Evolutionary conservation across 164 flowering plant species (phyloP).

Genomic region (Dillenia turbinata): DNA sequence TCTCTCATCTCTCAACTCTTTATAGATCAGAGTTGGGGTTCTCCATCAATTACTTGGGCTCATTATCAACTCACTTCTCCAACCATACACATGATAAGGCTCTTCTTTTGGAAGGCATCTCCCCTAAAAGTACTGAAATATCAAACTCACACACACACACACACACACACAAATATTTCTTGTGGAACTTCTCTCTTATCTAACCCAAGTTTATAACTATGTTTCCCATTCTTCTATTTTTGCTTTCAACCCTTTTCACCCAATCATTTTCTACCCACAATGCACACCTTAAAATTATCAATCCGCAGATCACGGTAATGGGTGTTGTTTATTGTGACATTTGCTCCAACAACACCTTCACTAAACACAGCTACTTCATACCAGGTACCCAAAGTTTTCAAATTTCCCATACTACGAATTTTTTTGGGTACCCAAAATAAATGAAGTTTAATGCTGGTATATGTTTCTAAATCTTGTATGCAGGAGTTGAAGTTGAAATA

Average conservation of each 20-base stretch:
- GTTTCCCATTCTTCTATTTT: slow-evolving; percentile 19
- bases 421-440: too few species aligned
- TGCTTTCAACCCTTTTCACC: slow-evolving; percentile 23
- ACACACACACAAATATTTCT: slow-evolving; percentile 5
- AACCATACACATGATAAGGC: slow-evolving; percentile 9
- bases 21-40: slow-evolving; percentile 13
- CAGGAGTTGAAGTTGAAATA: slow-evolving; percentile 61
- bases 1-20: slow-evolving; percentile 4
- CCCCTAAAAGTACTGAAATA: too few species aligned
- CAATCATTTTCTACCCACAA: slow-evolving; percentile 17
- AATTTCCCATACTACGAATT: too few species aligned
- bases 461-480: too few species aligned
- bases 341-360: slow-evolving; percentile 83
- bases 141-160: background rate
- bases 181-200: slow-evolving; percentile 2
- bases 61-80: slow-evolving; percentile 15
- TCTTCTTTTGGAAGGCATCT: slow-evolving; percentile 5
- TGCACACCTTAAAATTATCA: slow-evolving; percentile 3
- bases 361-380: slow-evolving; percentile 86
- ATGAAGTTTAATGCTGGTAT: too few species aligned
- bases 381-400: slow-evolving; percentile 45
- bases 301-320: slow-evolving; percentile 61
- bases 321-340: slow-evolving; percentile 84
- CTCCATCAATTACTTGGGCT: slow-evolving; percentile 21
- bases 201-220: slow-evolving; percentile 18